Evolutionary conservation across 2,329 filamentous ascomycete genomes (phyloP).

Genomic region (Colletotrichum sp.): DNA sequence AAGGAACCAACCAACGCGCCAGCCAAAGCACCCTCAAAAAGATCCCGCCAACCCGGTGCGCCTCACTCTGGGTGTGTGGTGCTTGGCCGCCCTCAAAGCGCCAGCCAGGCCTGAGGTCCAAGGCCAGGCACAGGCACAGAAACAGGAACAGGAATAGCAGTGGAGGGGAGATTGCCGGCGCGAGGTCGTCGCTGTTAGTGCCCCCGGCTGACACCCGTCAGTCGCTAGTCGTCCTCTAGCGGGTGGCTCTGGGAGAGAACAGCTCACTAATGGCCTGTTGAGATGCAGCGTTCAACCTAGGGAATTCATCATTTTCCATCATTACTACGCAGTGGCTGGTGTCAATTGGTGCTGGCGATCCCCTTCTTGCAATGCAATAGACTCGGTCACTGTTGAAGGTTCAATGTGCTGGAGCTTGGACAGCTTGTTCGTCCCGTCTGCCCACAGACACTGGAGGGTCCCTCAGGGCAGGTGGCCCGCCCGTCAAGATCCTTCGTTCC

Average conservation of each 20-base stretch:
- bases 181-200: not conserved
- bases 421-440: not conserved
- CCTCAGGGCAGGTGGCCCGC: not conserved
- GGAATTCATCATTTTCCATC: not conserved
- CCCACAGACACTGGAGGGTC: not conserved
- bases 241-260: not conserved
- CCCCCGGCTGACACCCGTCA: not conserved
- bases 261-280: not conserved
- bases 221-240: not conserved
- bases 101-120: not conserved
- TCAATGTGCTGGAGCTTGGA: not conserved
- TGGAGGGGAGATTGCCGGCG: not conserved
- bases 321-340: not conserved
- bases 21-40: not conserved
- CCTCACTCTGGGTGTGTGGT: not conserved
- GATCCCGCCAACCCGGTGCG: not conserved
- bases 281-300: not conserved
- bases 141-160: constrained; percentile 9
- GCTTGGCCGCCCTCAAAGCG: not conserved
- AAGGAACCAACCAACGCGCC: not conserved
- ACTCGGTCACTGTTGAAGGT: not conserved
- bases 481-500: not conserved
- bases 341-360: not conserved
- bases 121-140: not conserved
- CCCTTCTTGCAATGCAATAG: not conserved